Conservation (phyloP, 2,329 filamentous ascomycete genomes). For the Trichoderma hamatum region DNA sequence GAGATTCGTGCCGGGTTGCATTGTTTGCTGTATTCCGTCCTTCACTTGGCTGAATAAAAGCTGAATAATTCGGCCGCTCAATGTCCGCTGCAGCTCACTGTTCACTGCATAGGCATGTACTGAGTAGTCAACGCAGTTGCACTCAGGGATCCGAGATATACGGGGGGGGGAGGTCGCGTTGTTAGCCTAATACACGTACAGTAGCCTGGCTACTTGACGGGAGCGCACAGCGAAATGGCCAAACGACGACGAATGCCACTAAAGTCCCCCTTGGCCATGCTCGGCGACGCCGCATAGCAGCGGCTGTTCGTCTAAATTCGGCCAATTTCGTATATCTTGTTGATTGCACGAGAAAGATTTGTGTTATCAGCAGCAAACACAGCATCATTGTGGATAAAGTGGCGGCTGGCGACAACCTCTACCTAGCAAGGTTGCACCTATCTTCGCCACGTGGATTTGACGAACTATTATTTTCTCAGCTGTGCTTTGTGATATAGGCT, state of each 20-base stretch:
- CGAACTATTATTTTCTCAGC: not conserved
- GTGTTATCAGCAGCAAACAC: not conserved
- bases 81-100: not conserved
- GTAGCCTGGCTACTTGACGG: not conserved
- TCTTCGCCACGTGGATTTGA: not conserved
- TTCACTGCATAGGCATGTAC: not conserved
- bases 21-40: not conserved
- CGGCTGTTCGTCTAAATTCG: conserved; percentile 14
- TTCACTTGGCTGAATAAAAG: not conserved
- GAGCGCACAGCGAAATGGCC: not conserved
- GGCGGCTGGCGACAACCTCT: not conserved
- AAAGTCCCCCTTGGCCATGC: not conserved
- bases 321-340: not conserved
- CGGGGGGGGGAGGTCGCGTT: too few species aligned
- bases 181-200: too few species aligned
- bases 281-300: conserved; percentile 16
- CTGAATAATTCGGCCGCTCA: not conserved
- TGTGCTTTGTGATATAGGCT: not conserved
- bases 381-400: not conserved
- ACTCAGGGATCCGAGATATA: not conserved
- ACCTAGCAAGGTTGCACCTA: not conserved
- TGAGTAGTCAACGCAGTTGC: not conserved
- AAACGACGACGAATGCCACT: not conserved
- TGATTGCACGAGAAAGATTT: not conserved
- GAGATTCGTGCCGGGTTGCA: not conserved